Conservation (phyloP, 2,329 filamentous ascomycete genomes). For the Diaporthe helianthi region DNA sequence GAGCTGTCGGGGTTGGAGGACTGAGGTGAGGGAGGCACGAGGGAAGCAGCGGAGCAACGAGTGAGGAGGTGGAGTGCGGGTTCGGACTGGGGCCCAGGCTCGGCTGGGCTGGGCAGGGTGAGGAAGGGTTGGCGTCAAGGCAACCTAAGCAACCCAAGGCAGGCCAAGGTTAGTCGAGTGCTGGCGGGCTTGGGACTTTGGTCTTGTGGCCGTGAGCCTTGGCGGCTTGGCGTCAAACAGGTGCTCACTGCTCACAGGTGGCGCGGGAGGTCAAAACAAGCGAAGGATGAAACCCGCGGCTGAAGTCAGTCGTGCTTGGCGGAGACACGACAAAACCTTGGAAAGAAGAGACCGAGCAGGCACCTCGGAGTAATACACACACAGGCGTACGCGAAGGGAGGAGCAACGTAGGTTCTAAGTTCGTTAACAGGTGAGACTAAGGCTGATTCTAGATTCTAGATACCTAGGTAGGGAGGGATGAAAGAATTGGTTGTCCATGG, state of each 20-base stretch:
- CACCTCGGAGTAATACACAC: neutral
- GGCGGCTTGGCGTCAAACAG: conserved; percentile 28
- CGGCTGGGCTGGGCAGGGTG: conserved; percentile 20
- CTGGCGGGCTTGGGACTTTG: neutral
- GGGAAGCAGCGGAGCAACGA: conserved; percentile 2
- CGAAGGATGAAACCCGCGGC: conserved; percentile 30
- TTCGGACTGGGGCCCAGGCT: conserved; percentile 26
- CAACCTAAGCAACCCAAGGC: too few relatives aligned
- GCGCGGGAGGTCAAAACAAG: conserved; percentile 23
- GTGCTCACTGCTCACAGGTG: too few relatives aligned
- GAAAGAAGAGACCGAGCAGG: neutral
- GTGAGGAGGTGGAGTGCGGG: conserved; percentile 20
- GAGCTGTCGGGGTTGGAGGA: neutral
- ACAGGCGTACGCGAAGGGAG: neutral
- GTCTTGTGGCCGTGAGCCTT: conserved; percentile 14
- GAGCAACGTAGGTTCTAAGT: too few relatives aligned
- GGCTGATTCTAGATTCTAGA: neutral
- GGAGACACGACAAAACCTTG: conserved; percentile 23
- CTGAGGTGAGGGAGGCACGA: neutral
- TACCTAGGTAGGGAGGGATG: too few relatives aligned
- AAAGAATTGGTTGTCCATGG: too few relatives aligned
- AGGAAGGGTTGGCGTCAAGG: conserved; percentile 9
- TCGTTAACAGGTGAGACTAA: neutral
- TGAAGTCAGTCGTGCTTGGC: conserved; percentile 26
- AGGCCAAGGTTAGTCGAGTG: neutral